phyloP scores from a whole-genome alignment of 2,329 filamentous ascomycete species.

The Trichoderma koningiopsis region DNA sequence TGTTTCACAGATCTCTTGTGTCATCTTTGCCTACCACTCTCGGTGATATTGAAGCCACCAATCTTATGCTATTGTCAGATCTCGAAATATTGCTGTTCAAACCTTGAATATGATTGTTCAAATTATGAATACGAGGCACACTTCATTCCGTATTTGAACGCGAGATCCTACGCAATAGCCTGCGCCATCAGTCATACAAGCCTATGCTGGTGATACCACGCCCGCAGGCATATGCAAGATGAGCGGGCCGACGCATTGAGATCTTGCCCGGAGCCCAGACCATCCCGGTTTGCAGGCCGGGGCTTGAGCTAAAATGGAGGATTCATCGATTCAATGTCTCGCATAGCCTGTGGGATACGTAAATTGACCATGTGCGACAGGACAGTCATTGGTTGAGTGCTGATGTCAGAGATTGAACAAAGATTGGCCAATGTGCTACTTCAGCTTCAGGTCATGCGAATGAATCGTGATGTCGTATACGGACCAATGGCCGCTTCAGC shows the following conservation, averaged over 20 bases:
- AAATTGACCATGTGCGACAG: slow-evolving; percentile 13
- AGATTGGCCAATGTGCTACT: not conserved
- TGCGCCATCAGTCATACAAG: slow-evolving; percentile 1
- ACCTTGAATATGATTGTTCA: too few species aligned
- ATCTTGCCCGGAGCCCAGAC: not conserved
- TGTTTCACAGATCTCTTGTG: not conserved
- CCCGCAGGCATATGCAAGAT: slow-evolving; percentile 24
- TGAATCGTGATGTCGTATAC: not conserved
- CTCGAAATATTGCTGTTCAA: too few species aligned
- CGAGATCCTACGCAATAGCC: not conserved
- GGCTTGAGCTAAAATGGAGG: not conserved
- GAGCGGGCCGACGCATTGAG: not conserved
- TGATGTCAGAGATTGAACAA: not conserved
- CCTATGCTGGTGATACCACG: not conserved
- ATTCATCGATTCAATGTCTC: slow-evolving; percentile 16
- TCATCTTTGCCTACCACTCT: not conserved
- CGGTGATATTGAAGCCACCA: not conserved
- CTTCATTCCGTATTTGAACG: not conserved
- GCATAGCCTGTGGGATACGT: not conserved
- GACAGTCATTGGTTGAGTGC: not conserved
- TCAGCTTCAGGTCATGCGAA: not conserved
- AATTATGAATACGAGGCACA: not conserved
- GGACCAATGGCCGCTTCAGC: not conserved
- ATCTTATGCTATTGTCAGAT: not conserved
- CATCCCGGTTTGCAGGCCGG: slow-evolving; percentile 1